Base-by-base conservation (phyloP, 192 early-diverging fungal species). In the Radiomyces spectabilis region DNA sequence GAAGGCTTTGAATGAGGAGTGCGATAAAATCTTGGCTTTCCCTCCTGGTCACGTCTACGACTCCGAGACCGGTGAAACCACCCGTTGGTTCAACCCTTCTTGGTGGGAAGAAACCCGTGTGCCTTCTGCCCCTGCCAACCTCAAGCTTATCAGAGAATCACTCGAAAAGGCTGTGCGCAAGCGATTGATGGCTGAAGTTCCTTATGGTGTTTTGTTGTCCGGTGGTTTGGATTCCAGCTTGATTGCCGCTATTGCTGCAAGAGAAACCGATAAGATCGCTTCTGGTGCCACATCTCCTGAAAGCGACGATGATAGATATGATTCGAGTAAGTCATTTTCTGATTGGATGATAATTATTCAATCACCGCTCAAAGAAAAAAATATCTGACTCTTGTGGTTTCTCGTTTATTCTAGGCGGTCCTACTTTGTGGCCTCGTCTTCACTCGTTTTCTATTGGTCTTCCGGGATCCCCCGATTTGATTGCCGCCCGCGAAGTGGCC, bases 391-490 rank as follows among this genome's bases (percentile, higher is more conserved):
- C n/a, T n/a, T n/a, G n/a, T n/a, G n/a, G 5, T 38, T 47, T 55
- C 27, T 21, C 45, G 31, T 52, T 32, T 32, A 25, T 24, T 31
- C 3, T 38, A 81, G 73, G 44, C 75, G 89, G 66, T 56, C 81
- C 74, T 52, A 65, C 54, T 53, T 83, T 59, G 60, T 96, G 88
- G 84, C 93, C 93, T n/a, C 75, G 83, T 37, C 81, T 97, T 50
- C 94, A 98, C 74, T 98, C 96, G 31, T 98, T 98, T 75, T 97
- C 96, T 18, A 82, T 98, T 51, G 96, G 96, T 34, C 79, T 98
- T 24, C 85, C 86, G 5, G 89, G 88, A 15, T 89, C 96, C 6
- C 96, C 96, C 13, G 96, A 98, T 75, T 74, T 98, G 61, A 63
- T 79, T 6, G 94, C 93, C 16, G 96, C 94, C 29, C 81, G 85